Conservation (phyloP, 805 yeast species). For the Ogataea minuta region DNA sequence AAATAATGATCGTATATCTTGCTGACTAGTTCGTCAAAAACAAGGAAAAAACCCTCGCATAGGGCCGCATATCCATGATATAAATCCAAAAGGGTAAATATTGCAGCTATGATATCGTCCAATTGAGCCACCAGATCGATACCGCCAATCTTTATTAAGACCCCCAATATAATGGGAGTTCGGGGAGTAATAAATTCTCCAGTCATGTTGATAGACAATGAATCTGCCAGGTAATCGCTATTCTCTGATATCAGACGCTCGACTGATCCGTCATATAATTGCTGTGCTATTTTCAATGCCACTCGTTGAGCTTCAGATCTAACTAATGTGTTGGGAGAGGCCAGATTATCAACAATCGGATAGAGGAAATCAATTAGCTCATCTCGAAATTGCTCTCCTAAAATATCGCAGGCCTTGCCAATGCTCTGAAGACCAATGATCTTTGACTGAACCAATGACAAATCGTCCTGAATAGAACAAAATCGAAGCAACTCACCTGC, state of each 20-base stretch:
- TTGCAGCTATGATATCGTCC: conserved; percentile 63
- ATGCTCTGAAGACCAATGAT: conserved; percentile 47
- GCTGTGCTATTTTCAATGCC: conserved; percentile 46
- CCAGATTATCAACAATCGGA: conserved; percentile 70
- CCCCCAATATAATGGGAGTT: conserved; percentile 64
- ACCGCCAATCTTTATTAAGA: conserved; percentile 72
- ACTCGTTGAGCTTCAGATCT: conserved; percentile 54
- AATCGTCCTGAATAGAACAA: conserved; percentile 23
- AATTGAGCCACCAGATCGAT: conserved; percentile 59
- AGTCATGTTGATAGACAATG: conserved; percentile 67
- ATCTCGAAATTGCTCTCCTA: conserved; percentile 42
- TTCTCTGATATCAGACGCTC: conserved; percentile 58
- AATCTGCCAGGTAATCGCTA: conserved; percentile 77
- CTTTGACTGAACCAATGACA: conserved; percentile 14
- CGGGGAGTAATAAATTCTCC: conserved; percentile 73
- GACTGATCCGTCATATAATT: conserved; percentile 57
- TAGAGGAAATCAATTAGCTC: conserved; percentile 71
- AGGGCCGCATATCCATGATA: conserved; percentile 79
- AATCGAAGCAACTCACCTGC: conserved; percentile 44
- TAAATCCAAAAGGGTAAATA: conserved; percentile 75
- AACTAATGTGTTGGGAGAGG: conserved; percentile 47
- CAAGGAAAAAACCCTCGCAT: conserved; percentile 69
- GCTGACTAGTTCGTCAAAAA: conserved; percentile 59
- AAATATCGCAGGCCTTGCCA: conserved; percentile 28
- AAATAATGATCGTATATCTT: conserved; percentile 44